Base-by-base conservation (phyloP, 1,139 yeast genomes). In the Diutina sp. region DNA sequence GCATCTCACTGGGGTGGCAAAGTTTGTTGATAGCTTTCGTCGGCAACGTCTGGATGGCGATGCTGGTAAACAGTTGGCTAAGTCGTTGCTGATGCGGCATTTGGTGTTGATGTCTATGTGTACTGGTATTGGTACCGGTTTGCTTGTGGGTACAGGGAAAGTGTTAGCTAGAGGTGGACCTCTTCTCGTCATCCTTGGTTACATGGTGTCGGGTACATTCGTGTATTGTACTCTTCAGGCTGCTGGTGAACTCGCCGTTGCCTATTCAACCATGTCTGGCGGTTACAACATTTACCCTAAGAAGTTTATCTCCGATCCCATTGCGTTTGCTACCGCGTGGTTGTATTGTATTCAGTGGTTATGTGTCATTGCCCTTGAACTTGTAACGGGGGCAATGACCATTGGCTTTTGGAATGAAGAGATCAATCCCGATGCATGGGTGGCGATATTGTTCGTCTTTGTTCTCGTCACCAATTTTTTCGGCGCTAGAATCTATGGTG, bases 301-400 rank as follows among this genome's bases (percentile, higher is more conserved):
- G 3, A 76, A 85, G 58, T 84, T 87, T 28, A 45, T 53, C 28
- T 41, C 41, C 28, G 46, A 35, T 16, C 21, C 46, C 25, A 41
- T 35, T 18, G 55, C 46, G 8, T 53, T 53, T 29, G 55, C 55
- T 16, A 44, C 46, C 18, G 30, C 55, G 8, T 53, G 55, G 59
- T 64, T 66, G 32, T 53, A 53, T 67, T 86, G 84, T 58, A 68
- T 88, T 64, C 90, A 85, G 73, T 88, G 95, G 93, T 70, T 87
- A 54, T 81, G 87, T 59, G 86, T 86, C 28, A 72, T 87, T 59
- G 93, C 95, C 0, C 71, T 87, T 59, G 95, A 87, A 66, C 69
- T 87, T 58, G 88, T 85, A 54, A 90, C 95, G 18, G 88, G 91
- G 3, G 79, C 93, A 1, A 79, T 87, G 71, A 81, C 87, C 18